Conservation (phyloP, 352 stramenopile species). For the Globisporangium cystogenes region DNA sequence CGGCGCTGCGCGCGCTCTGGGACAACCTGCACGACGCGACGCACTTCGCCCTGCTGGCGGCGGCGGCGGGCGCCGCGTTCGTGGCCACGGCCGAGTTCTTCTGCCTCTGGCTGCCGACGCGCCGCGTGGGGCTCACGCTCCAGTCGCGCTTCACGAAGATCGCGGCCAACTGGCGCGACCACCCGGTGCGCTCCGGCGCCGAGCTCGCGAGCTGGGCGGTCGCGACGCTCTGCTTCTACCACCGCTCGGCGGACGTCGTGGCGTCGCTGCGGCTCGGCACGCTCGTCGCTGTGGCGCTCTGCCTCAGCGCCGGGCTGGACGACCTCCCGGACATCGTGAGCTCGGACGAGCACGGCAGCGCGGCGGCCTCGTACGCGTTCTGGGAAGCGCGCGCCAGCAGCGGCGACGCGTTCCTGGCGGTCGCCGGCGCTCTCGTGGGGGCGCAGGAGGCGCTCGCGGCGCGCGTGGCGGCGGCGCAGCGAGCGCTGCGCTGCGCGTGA, state of each 20-base stretch:
- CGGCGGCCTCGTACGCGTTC: conserved; percentile 31
- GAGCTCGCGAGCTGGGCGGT: conserved; percentile 63
- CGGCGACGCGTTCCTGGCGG: conserved; percentile 34
- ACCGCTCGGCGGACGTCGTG: conserved; percentile 41
- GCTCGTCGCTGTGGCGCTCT: conserved; percentile 42
- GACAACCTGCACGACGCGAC: conserved; percentile 67
- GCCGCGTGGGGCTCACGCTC: conserved; percentile 60
- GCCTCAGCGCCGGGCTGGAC: conserved; percentile 47
- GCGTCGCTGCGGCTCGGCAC: conserved; percentile 51
- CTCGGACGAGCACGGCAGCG: conserved; percentile 25
- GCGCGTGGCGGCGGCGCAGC: conserved; percentile 8
- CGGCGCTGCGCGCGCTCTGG: conserved; percentile 57
- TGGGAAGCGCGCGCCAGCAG: conserved; percentile 46
- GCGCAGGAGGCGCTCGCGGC: conserved; percentile 23
- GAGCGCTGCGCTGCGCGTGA: neutral
- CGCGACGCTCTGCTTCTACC: conserved; percentile 55
- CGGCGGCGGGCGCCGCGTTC: conserved; percentile 61
- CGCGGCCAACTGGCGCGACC: conserved; percentile 50
- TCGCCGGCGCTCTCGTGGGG: conserved; percentile 35
- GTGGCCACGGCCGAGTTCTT: conserved; percentile 73
- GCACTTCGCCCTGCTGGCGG: conserved; percentile 62
- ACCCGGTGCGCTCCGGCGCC: conserved; percentile 38
- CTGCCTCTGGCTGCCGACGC: conserved; percentile 72
- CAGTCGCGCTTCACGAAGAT: conserved; percentile 71
- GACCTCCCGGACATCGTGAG: conserved; percentile 50